Evolutionary conservation across 1,284 basidiomycete genomes (phyloP).

Genomic region (Phaffia rhodozyma): DNA sequence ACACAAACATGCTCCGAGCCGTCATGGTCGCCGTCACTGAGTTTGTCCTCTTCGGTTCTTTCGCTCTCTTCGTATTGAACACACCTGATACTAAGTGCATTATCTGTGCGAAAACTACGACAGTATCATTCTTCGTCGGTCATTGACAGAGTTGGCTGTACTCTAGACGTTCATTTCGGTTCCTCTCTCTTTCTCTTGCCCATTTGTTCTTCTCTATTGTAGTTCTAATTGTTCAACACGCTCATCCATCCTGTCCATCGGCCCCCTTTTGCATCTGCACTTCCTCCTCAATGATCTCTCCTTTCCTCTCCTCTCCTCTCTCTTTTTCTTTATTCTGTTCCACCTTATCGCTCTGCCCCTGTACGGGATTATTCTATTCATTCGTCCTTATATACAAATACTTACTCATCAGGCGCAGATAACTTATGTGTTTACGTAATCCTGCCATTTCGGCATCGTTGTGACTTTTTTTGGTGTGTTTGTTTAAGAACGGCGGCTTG

Average conservation of each 20-base stretch:
- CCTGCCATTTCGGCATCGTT: not conserved
- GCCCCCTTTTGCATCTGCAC: not conserved
- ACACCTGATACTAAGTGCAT: not conserved
- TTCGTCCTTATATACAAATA: not conserved
- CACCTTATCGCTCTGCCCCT: slow-evolving; percentile 3
- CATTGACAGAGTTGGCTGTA: slow-evolving; percentile 13
- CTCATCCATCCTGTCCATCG: too few relatives aligned
- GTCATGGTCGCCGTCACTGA: slow-evolving; percentile 88
- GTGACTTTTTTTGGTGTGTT: not conserved
- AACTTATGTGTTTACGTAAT: too few relatives aligned
- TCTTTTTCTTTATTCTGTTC: not conserved
- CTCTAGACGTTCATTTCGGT: not conserved
- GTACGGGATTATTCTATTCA: not conserved
- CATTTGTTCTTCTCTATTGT: too few relatives aligned
- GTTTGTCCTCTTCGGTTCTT: slow-evolving; percentile 40
- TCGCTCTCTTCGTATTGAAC: not conserved
- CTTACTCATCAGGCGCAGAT: too few relatives aligned
- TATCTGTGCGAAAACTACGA: not conserved
- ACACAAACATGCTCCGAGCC: slow-evolving; percentile 77
- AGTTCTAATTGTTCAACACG: too few relatives aligned
- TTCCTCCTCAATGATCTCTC: not conserved
- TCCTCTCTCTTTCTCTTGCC: not conserved
- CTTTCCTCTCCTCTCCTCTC: not conserved
- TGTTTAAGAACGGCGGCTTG: not conserved
- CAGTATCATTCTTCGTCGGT: slow-evolving; percentile 3